Evolutionary conservation across 257 asterid species (phyloP).

Genomic region (Nicotiana undulata): DNA sequence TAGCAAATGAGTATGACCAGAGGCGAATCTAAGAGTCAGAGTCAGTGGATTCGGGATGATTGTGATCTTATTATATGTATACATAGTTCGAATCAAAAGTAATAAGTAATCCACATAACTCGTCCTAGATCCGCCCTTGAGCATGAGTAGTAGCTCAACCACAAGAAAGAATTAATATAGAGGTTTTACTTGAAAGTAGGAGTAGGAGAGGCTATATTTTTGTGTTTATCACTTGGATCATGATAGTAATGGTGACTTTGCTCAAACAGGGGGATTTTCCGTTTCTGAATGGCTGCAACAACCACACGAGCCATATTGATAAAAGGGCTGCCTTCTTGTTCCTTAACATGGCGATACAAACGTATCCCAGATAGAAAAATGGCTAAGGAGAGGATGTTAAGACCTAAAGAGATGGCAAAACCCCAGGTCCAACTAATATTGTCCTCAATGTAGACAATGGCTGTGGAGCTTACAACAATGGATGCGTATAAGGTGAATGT

Average conservation of each 20-base stretch:
- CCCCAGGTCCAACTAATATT: slow-evolving; percentile 26
- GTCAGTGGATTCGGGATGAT: no score
- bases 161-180: slow-evolving; percentile 8
- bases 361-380: slow-evolving; percentile 17
- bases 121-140: no score
- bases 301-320: slow-evolving; percentile 38
- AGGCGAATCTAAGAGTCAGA: no score
- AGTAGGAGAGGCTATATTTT: background rate
- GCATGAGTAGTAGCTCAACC: no score
- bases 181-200: slow-evolving; percentile 25
- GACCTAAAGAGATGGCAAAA: slow-evolving; percentile 10
- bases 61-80: no score
- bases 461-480: slow-evolving; percentile 14
- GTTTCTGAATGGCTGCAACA: slow-evolving; percentile 39
- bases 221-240: slow-evolving; percentile 8
- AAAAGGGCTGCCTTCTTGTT: slow-evolving; percentile 51
- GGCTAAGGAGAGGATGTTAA: slow-evolving; percentile 16
- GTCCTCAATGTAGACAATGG: slow-evolving; percentile 23
- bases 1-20: no score
- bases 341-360: slow-evolving; percentile 23
- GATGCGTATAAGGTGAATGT: slow-evolving; percentile 12
- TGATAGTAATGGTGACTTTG: slow-evolving; percentile 24
- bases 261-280: slow-evolving; percentile 24
- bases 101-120: no score
- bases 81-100: no score